A percentile compares a stretch with the other conserved stretches of the same genome.
These are phyloP conservation scores for Fragaria nilgerrensis DNA, from an alignment of 306 rosid genomes.

Conservation along the genomic window DNA sequence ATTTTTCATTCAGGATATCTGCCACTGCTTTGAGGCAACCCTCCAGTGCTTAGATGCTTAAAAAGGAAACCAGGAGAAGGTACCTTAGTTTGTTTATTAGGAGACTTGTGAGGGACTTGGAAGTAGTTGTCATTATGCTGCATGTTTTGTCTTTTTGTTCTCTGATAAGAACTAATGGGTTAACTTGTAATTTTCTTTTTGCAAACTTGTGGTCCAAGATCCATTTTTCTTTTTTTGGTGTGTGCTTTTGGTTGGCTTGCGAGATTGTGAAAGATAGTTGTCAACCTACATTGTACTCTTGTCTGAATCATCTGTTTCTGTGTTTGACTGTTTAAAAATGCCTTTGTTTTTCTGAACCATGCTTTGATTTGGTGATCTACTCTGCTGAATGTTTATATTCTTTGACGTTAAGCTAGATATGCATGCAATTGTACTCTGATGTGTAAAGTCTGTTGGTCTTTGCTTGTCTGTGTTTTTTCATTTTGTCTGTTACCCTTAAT, in stretches of 20 bases:
- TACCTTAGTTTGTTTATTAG: slow-evolving; percentile 92
- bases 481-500: slow-evolving; percentile 17
- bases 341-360: background rate
- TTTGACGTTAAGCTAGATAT: background rate
- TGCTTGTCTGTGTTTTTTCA: background rate
- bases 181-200: background rate
- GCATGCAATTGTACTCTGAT: background rate
- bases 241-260: background rate
- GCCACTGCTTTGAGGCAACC: slow-evolving; percentile 83
- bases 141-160: slow-evolving; percentile 16
- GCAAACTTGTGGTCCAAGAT: background rate
- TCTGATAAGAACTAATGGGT: background rate
- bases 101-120: slow-evolving; percentile 57
- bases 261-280: background rate
- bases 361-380: background rate
- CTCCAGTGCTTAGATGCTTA: slow-evolving; percentile 86
- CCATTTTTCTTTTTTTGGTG: background rate
- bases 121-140: slow-evolving; percentile 30
- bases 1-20: slow-evolving; percentile 91
- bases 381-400: background rate
- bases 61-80: slow-evolving; percentile 97
- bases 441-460: background rate
- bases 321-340: slow-evolving; percentile 8
- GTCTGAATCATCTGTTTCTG: background rate
- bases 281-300: background rate